Evolutionary conservation across 257 asterid species (phyloP).

Genomic region (Voacanga thouarsii): DNA sequence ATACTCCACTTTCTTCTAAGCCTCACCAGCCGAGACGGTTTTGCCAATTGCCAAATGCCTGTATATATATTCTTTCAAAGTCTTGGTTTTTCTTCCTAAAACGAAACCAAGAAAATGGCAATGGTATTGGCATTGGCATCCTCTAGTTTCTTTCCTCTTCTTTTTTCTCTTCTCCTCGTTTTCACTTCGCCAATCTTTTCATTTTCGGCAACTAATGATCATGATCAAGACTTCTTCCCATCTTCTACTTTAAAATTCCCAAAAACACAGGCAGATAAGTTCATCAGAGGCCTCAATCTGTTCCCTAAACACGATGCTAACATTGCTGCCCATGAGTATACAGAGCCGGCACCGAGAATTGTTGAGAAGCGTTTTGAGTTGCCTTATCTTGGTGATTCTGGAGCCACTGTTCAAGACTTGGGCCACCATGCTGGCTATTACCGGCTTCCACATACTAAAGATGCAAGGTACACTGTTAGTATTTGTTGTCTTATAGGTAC

Average conservation of each 20-base stretch:
- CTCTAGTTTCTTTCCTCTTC: background rate
- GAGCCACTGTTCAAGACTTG: slow-evolving; percentile 32
- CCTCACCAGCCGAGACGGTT: background rate
- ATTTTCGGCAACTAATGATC: background rate
- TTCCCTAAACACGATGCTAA: slow-evolving; percentile 38
- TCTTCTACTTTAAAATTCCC: slow-evolving; percentile 18
- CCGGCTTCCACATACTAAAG: slow-evolving; percentile 35
- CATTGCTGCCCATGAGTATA: background rate
- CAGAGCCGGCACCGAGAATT: slow-evolving; percentile 16
- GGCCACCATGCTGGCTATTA: slow-evolving; percentile 52
- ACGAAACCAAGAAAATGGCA: background rate
- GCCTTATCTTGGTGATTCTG: slow-evolving; percentile 27
- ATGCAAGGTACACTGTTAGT: slow-evolving; percentile 30
- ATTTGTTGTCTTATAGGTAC: too few relatives aligned
- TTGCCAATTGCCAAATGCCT: background rate
- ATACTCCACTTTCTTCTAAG: background rate
- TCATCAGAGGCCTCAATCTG: slow-evolving; percentile 40
- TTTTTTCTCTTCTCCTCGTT: background rate
- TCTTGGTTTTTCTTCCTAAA: background rate
- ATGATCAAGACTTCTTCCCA: background rate
- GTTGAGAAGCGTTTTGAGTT: slow-evolving; percentile 31
- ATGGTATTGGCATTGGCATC: background rate
- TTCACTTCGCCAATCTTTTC: background rate
- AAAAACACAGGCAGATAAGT: slow-evolving; percentile 25
- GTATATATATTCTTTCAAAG: background rate